Evolutionary conservation across 2,329 filamentous ascomycete genomes (phyloP).

Genomic region (Botrytis cinerea): DNA sequence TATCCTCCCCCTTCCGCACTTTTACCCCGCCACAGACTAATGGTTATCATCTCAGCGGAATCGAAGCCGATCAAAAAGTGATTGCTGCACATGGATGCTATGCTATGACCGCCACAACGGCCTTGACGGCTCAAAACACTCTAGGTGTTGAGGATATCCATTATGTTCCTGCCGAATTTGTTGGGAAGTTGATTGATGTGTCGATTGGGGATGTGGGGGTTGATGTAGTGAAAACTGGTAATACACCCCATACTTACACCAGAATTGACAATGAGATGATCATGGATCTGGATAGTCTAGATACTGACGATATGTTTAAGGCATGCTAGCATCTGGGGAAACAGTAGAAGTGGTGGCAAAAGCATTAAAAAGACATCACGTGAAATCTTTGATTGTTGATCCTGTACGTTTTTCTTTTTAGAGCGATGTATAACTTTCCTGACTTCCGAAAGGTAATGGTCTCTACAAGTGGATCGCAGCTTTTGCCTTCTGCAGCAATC

Average conservation of each 20-base stretch:
- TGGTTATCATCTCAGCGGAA: slow-evolving; percentile 60
- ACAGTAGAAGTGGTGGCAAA: slow-evolving; percentile 70
- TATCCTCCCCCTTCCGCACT: slow-evolving; percentile 23
- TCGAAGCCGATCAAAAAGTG: slow-evolving; percentile 95
- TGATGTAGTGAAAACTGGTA: slow-evolving; percentile 91
- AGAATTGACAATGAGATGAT: not conserved
- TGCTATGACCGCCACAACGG: slow-evolving; percentile 93
- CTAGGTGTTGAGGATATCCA: slow-evolving; percentile 81
- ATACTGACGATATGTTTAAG: slow-evolving; percentile 47
- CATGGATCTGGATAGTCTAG: not conserved
- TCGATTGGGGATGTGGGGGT: slow-evolving; percentile 81
- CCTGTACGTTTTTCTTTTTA: slow-evolving; percentile 55
- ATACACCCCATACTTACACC: slow-evolving; percentile 39
- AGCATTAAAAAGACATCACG: slow-evolving; percentile 58
- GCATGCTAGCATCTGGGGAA: slow-evolving; percentile 77
- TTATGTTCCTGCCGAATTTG: slow-evolving; percentile 73
- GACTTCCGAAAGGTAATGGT: slow-evolving; percentile 75
- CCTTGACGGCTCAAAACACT: slow-evolving; percentile 95
- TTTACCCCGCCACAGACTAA: slow-evolving; percentile 27
- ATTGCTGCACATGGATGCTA: slow-evolving; percentile 91
- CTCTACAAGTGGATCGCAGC: slow-evolving; percentile 72
- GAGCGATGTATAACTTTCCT: slow-evolving; percentile 18
- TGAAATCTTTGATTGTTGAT: slow-evolving; percentile 67
- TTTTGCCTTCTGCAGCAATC: slow-evolving; percentile 68
- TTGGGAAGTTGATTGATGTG: slow-evolving; percentile 82